These are phyloP conservation scores for Aaosphaeria arxii DNA, from an alignment of 2,329 filamentous ascomycete genomes.

Conservation along the genomic window DNA sequence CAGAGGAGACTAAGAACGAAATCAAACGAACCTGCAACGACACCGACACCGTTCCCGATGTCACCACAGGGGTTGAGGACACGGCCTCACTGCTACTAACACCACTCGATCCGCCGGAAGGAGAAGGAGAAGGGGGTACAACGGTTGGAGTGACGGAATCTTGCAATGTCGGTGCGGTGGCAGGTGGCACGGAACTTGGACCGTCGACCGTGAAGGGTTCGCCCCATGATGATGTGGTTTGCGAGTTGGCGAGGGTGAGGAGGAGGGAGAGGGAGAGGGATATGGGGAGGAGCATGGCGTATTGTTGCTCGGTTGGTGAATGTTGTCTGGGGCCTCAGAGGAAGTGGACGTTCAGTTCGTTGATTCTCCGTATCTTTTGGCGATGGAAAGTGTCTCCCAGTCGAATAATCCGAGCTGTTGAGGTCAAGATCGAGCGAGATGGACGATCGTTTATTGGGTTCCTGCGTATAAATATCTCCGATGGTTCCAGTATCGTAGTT, in stretches of 20 bases:
- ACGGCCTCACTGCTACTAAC: background rate
- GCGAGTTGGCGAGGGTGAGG: slow-evolving; percentile 1
- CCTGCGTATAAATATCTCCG: no score
- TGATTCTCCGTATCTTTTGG: no score
- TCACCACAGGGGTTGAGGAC: background rate
- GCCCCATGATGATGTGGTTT: slow-evolving; percentile 3
- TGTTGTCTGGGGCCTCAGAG: no score
- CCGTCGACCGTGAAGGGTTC: slow-evolving; percentile 6
- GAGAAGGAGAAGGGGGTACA: background rate
- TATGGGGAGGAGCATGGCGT: no score
- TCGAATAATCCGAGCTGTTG: no score
- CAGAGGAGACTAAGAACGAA: background rate
- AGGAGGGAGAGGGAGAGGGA: slow-evolving; percentile 2
- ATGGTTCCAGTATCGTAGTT: no score
- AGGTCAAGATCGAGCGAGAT: no score
- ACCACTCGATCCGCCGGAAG: background rate
- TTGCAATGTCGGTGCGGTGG: background rate
- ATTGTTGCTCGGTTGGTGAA: no score
- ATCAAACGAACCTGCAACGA: background rate
- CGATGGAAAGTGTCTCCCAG: no score
- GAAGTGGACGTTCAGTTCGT: no score
- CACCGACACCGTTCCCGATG: background rate
- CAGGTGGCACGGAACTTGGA: background rate
- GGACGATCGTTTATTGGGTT: no score
- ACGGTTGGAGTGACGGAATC: background rate